phyloP scores from a whole-genome alignment of 768 basidiomycete genomes.

The Serendipita sp. region DNA sequence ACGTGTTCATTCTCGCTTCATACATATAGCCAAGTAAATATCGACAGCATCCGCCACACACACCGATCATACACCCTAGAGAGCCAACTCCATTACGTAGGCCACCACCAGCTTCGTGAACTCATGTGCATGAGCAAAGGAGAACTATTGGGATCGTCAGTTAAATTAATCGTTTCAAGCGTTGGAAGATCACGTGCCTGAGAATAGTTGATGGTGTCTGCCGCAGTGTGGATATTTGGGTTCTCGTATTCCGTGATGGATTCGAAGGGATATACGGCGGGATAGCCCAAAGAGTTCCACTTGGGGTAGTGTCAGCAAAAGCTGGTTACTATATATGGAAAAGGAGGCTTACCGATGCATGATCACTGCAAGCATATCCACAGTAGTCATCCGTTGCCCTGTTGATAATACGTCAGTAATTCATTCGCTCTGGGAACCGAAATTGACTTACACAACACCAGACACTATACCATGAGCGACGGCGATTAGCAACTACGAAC shows the following conservation, averaged over 20 bases:
- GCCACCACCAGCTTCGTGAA: slow-evolving; percentile 46
- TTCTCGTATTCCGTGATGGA: slow-evolving; percentile 29
- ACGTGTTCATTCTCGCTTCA: too few relatives aligned
- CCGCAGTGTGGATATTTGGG: slow-evolving; percentile 24
- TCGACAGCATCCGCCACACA: too few relatives aligned
- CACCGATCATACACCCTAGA: not conserved
- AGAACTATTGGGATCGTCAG: slow-evolving; percentile 22
- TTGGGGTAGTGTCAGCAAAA: slow-evolving; percentile 19
- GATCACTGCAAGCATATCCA: slow-evolving; percentile 24
- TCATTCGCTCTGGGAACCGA: too few relatives aligned
- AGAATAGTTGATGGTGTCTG: slow-evolving; percentile 25
- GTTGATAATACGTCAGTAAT: too few relatives aligned
- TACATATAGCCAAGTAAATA: too few relatives aligned
- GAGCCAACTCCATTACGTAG: slow-evolving; percentile 36
- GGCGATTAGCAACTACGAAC: not conserved
- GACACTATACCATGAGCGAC: slow-evolving; percentile 8
- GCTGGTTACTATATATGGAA: not conserved
- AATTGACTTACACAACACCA: slow-evolving; percentile 16
- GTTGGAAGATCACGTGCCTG: not conserved
- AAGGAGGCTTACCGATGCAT: slow-evolving; percentile 11
- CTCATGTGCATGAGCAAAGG: slow-evolving; percentile 33
- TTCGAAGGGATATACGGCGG: slow-evolving; percentile 22
- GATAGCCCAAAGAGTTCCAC: slow-evolving; percentile 17
- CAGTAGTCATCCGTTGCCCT: not conserved
- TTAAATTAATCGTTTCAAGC: too few relatives aligned